Base-by-base conservation (phyloP, 2,329 filamentous ascomycete genomes). In the Nectriaceae sp. region DNA sequence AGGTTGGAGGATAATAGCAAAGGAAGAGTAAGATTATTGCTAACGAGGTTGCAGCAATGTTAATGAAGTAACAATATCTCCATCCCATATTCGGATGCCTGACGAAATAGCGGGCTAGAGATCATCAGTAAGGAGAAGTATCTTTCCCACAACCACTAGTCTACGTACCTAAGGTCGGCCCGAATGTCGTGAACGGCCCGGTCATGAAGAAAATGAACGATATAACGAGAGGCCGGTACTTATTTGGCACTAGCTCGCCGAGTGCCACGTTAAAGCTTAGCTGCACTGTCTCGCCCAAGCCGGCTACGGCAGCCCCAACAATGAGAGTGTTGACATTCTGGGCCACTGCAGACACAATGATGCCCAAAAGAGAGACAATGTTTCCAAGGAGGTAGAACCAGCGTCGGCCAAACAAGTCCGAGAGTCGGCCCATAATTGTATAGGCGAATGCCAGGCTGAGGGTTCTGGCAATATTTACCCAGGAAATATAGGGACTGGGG, bases 241-340 rank as follows among this genome's bases (percentile, higher is more conserved):
- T 73, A 59, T 72, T 74, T 16, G 71, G 71, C 11, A 74, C 67
- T n/a, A 75, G 56, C 56, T 75, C 72, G 16, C 68, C 65, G 11
- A 74, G 59, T 5, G 66, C 64, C 10, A 70, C 65, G 37, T 69
- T 68, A 52, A 68, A 71, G 26, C 62, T 68, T 37, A 70, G 57
- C 57, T 71, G 69, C 3, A 65, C 64, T 1, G 68, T 68, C 53
- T 66, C 67, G 6, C 65, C 69, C 11, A 71, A 42, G 4, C 69
- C 70, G 35, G 67, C 66, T 4, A 72, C 54, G 3, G 62, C 66
- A 33, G 62, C 65, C 16, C 68, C 69, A n/a, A 63, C 49, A 40
- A 72, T 70, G 31, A 72, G 57, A 4, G 60, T 60, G 49, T 69
- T 60, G 31, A 71, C 56, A 46, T 66, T 67, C 18, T 63, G 53